phyloP scores from a whole-genome alignment of 2,329 filamentous ascomycete species.

The Pleurostoma richardsiae region DNA sequence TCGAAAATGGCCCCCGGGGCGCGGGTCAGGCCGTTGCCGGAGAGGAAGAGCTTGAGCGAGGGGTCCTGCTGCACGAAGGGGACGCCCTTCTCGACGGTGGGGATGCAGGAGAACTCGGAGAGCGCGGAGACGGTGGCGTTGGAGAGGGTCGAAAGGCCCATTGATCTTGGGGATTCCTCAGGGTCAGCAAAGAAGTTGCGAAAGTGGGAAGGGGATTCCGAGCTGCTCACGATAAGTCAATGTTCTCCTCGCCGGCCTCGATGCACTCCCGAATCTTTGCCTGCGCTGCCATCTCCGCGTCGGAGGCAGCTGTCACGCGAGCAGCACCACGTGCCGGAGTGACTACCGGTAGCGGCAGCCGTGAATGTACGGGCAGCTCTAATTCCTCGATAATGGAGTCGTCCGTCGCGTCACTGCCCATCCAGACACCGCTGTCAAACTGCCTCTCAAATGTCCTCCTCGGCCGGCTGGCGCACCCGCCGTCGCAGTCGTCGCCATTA shows the following conservation, averaged over 20 bases:
- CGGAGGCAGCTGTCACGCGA: constrained; percentile 19
- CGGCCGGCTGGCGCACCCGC: constrained; percentile 13
- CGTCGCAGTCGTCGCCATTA: background rate
- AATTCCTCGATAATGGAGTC: constrained; percentile 39
- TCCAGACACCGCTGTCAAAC: constrained; percentile 61
- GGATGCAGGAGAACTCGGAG: constrained; percentile 47
- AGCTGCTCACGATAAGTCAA: constrained; percentile 56
- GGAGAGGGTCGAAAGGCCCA: constrained; percentile 36
- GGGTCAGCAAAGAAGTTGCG: background rate
- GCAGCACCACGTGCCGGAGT: constrained; percentile 14
- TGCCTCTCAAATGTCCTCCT: constrained; percentile 54
- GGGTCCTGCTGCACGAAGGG: constrained; percentile 56
- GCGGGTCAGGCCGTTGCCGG: constrained; percentile 49
- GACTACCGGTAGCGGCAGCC: background rate
- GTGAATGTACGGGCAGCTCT: background rate
- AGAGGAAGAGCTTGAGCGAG: constrained; percentile 55
- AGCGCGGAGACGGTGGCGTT: constrained; percentile 54
- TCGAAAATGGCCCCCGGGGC: constrained; percentile 59
- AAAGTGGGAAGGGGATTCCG: background rate
- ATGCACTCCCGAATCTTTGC: constrained; percentile 45
- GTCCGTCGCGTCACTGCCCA: constrained; percentile 53
- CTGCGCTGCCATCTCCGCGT: constrained; percentile 38
- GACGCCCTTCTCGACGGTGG: constrained; percentile 48
- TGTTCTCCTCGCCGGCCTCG: constrained; percentile 51
- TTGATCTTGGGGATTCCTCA: constrained; percentile 1